Evolutionary conservation across 768 basidiomycete genomes (phyloP).

Genomic region (Nevesoporus exiguus): DNA sequence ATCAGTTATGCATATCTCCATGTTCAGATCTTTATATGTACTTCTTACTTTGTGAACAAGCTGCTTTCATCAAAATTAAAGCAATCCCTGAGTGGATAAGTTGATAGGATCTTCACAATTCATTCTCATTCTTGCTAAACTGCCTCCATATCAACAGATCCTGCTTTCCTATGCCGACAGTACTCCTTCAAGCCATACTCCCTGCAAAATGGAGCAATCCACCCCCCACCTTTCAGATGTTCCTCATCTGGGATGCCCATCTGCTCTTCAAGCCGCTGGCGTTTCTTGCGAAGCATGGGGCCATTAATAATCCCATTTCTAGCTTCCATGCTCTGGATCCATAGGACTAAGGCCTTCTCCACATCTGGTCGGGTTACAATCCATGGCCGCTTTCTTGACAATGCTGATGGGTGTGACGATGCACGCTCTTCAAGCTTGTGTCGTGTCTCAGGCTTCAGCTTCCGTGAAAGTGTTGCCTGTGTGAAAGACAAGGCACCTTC

Average conservation of each 20-base stretch:
- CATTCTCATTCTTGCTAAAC: not conserved
- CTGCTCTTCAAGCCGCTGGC: not conserved
- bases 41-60: not conserved
- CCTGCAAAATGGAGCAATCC: no score
- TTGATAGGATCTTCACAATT: not conserved
- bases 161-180: not conserved
- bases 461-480: no score
- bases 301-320: not conserved
- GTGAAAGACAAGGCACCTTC: no score
- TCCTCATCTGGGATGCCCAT: not conserved
- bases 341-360: not conserved
- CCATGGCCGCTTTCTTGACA: not conserved
- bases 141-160: not conserved
- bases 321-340: not conserved
- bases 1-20: not conserved
- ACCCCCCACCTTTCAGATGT: not conserved
- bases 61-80: not conserved
- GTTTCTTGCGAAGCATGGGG: not conserved
- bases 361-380: not conserved
- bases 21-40: no score
- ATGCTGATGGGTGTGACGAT: no score
- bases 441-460: no score
- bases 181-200: not conserved
- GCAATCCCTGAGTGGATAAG: not conserved
- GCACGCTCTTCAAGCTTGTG: no score